Base-by-base conservation (phyloP, 1,139 yeast species). In the Wickerhamomyces sp. region DNA sequence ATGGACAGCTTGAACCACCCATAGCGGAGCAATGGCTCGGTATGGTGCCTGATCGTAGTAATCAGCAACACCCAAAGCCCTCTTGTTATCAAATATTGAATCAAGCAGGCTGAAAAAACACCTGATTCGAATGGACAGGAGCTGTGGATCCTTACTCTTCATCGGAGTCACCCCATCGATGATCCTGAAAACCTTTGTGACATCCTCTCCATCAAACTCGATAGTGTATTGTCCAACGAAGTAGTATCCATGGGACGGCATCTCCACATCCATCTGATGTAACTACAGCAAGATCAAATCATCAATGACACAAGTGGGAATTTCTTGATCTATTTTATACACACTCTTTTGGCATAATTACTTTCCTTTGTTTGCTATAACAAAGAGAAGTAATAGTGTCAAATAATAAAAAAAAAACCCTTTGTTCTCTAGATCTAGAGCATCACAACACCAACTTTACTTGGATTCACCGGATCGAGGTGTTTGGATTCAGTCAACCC, bases 391-490 rank as follows among this genome's bases (percentile, higher is more conserved):
- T 18, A 18, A 18, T 18, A 4, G 23, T 18, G 23, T 18, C 23
- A 18, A 18, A 18, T 18, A 18, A 18, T 18, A 18, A 18, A 18
- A 18, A 5, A n/a, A 18, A 18, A 18, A 18, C 5, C 23, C 23
- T 18, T 18, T 18, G 23, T 18, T 27, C 23, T 35, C 15, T 11
- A 18, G 6, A 9, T 26, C 47, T 36, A 90, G 46, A 91, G 74
- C 79, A 93, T 77, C 10, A 93, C 94, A 30, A 88, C 91, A 53
- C 97, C 98, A 35, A 91, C 78, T 27, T 94, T 95, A 65, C 96
- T 89, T 42, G 85, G 75, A 36, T 68, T 68, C 32, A 70, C 76
- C 34, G 67, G 68, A 45, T 72, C 77, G 42, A 77, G 72, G 39
- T 75, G 77, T 48, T 80, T 78, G 18, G 72, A 68, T 33, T 69